phyloP scores from a whole-genome alignment of 192 early-diverging fungal genomes.

The Coemansia sp. region DNA sequence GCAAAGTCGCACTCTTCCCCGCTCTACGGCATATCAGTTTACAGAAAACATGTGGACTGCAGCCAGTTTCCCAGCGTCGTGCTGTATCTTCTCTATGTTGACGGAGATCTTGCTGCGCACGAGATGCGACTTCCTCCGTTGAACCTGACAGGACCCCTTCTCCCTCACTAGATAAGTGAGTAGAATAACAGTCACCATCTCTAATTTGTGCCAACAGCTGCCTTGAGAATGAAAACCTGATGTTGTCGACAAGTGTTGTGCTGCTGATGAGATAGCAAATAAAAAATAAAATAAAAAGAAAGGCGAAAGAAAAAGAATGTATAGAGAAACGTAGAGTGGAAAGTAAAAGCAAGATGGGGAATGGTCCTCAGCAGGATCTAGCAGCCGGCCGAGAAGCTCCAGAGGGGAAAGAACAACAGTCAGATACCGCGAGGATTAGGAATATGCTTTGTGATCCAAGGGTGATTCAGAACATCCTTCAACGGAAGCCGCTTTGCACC shows the following conservation, averaged over 20 bases:
- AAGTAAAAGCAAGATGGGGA: not conserved
- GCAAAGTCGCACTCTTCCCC: conserved; percentile 10
- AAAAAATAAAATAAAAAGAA: not conserved
- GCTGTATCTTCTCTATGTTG: conserved; percentile 25
- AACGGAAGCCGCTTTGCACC: conserved; percentile 71
- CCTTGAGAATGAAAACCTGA: no score
- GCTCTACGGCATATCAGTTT: conserved; percentile 39
- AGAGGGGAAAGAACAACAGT: not conserved
- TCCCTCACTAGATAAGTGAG: not conserved
- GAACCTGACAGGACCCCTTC: not conserved
- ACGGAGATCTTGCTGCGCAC: conserved; percentile 28
- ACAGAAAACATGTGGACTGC: conserved; percentile 22
- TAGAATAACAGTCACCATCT: no score
- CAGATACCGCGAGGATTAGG: conserved; percentile 20
- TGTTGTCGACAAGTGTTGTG: not conserved
- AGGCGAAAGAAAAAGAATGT: not conserved
- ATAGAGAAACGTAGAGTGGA: not conserved
- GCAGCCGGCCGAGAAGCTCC: no score
- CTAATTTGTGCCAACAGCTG: no score
- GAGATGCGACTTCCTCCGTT: conserved; percentile 18
- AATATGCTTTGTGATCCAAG: conserved; percentile 62
- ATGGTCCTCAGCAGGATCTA: not conserved
- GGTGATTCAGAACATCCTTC: conserved; percentile 75
- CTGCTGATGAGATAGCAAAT: not conserved
- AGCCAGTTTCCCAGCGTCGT: conserved; percentile 2